phyloP scores from a whole-genome alignment of 2,329 filamentous ascomycete genomes.

The Kalmusia sp. region DNA sequence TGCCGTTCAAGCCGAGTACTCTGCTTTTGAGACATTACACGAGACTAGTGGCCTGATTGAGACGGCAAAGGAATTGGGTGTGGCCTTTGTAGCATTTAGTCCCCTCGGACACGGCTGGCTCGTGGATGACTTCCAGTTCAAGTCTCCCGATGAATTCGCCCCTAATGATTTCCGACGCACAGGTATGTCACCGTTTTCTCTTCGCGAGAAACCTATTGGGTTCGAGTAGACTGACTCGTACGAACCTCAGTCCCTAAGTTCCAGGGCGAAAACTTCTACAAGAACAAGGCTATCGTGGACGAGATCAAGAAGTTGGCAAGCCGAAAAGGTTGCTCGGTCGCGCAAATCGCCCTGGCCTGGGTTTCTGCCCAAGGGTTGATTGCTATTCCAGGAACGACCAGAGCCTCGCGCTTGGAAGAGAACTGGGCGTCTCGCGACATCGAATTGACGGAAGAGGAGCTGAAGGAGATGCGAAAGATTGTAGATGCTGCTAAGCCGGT shows the following conservation, averaged over 20 bases:
- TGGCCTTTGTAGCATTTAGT: slow-evolving; percentile 36
- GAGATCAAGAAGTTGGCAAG: slow-evolving; percentile 24
- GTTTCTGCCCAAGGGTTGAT: slow-evolving; percentile 25
- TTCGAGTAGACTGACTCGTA: too few species aligned
- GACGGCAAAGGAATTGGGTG: slow-evolving; percentile 48
- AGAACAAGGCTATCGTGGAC: slow-evolving; percentile 30
- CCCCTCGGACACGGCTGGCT: slow-evolving; percentile 37
- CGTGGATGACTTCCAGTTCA: slow-evolving; percentile 9
- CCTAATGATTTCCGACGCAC: too few species aligned
- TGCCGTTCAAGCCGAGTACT: slow-evolving; percentile 58
- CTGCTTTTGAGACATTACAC: slow-evolving; percentile 53
- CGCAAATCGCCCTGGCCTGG: slow-evolving; percentile 59
- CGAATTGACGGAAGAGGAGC: neutral
- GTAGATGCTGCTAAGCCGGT: too few species aligned
- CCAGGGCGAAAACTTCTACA: slow-evolving; percentile 32
- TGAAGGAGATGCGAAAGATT: neutral
- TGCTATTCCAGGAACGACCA: neutral
- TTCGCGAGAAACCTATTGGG: too few species aligned
- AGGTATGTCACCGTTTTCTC: too few species aligned
- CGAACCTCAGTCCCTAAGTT: too few species aligned
- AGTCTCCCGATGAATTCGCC: slow-evolving; percentile 50
- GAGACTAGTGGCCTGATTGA: slow-evolving; percentile 26
- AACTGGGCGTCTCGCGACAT: neutral
- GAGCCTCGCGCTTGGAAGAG: neutral
- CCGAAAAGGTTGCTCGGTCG: slow-evolving; percentile 59